These are phyloP conservation scores for Colletotrichum melonis DNA, from an alignment of 2,329 filamentous ascomycete genomes.

Conservation along the genomic window DNA sequence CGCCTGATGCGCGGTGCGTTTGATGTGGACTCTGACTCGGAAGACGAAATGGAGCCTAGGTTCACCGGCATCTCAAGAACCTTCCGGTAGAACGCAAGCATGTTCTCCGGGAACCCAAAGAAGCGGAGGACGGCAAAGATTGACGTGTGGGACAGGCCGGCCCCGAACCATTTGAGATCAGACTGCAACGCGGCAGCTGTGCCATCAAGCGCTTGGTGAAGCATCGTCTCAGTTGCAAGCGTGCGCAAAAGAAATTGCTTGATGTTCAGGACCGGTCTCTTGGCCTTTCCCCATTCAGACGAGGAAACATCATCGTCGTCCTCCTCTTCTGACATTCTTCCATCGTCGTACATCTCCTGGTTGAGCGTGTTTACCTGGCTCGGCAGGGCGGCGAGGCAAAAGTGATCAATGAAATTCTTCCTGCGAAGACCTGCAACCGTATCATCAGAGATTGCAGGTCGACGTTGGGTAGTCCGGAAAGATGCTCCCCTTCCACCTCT, in stretches of 20 bases:
- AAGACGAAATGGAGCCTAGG: conserved; percentile 48
- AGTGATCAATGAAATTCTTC: background rate
- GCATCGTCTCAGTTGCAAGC: conserved; percentile 57
- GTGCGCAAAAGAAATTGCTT: conserved; percentile 62
- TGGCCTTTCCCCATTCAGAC: conserved; percentile 12
- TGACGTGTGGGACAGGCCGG: conserved; percentile 64
- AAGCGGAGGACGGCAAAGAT: conserved; percentile 68
- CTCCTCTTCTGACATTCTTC: conserved; percentile 13
- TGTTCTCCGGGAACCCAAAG: conserved; percentile 66
- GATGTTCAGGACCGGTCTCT: conserved; percentile 47
- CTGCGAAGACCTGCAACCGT: background rate
- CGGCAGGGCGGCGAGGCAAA: background rate
- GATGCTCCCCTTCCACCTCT: background rate
- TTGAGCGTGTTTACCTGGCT: background rate
- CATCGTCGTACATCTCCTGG: background rate
- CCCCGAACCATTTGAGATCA: conserved; percentile 57
- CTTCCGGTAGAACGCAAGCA: conserved; percentile 68
- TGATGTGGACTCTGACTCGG: conserved; percentile 59
- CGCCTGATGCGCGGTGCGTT: conserved; percentile 57
- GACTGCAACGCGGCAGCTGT: conserved; percentile 59
- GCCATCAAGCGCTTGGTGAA: conserved; percentile 57
- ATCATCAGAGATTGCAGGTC: background rate
- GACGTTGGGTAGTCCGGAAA: background rate
- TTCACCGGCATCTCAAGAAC: conserved; percentile 70
- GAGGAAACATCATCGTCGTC: background rate